Evolutionary conservation across 2,329 filamentous ascomycete species (phyloP).

Genomic region (Aurifilum marmelostoma): DNA sequence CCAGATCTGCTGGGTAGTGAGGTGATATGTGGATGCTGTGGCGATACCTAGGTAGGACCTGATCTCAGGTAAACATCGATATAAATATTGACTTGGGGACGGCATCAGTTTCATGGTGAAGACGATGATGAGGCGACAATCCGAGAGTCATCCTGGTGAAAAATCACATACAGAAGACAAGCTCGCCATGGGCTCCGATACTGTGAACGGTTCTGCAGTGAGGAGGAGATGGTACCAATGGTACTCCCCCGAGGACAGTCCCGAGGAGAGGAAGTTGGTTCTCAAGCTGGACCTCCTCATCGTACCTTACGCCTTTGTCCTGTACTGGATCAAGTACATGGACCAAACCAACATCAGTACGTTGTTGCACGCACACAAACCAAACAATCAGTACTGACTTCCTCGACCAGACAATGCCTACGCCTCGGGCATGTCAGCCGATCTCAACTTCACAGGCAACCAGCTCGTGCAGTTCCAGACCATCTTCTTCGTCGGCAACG

Average conservation of each 20-base stretch:
- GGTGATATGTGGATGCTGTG: constrained; percentile 10
- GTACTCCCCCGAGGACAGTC: constrained; percentile 31
- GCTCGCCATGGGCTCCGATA: not conserved
- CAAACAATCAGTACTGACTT: not conserved
- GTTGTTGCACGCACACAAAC: not conserved
- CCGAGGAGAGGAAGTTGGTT: constrained; percentile 31
- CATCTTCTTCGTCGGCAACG: constrained; percentile 33
- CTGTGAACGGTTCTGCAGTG: not conserved
- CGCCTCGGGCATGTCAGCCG: constrained; percentile 26
- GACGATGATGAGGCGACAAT: not conserved
- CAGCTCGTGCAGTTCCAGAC: constrained; percentile 33
- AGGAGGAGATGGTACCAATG: constrained; percentile 30
- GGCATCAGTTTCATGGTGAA: not conserved
- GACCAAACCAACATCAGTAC: constrained; percentile 32
- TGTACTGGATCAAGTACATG: constrained; percentile 34
- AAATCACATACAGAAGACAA: too few species aligned
- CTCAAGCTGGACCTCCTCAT: constrained; percentile 31
- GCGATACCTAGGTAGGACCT: not conserved
- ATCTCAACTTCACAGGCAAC: constrained; percentile 27
- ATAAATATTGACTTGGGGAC: not conserved
- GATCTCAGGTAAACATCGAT: not conserved
- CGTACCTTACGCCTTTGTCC: constrained; percentile 32
- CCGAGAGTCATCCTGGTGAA: not conserved
- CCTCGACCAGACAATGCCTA: constrained; percentile 27
- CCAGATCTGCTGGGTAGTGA: not conserved